Conservation (phyloP, 2,329 filamentous ascomycete species). For the Ceratocystis alfenasii region DNA sequence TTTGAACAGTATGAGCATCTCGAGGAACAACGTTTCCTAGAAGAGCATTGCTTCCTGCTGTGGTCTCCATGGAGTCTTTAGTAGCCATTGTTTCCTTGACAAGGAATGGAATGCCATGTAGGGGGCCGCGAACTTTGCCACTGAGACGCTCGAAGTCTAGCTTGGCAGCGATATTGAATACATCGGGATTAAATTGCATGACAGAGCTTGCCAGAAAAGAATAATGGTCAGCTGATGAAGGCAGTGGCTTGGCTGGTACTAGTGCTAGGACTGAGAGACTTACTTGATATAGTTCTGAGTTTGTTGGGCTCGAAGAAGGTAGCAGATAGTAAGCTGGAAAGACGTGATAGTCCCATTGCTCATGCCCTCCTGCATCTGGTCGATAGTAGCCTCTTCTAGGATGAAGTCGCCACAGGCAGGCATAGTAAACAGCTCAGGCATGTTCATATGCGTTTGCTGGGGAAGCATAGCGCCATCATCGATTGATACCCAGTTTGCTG, state of each 20-base stretch:
- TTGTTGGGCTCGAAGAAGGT: conserved; percentile 48
- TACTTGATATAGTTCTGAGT: conserved; percentile 54
- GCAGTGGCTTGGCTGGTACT: neutral
- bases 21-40: conserved; percentile 53
- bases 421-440: conserved; percentile 47
- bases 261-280: conserved; percentile 22
- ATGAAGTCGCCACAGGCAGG: conserved; percentile 45
- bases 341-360: conserved; percentile 42
- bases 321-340: conserved; percentile 49
- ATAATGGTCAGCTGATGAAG: neutral
- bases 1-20: conserved; percentile 53
- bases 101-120: conserved; percentile 65
- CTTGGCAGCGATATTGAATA: conserved; percentile 45
- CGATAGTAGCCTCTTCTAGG: conserved; percentile 60
- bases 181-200: conserved; percentile 57
- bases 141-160: conserved; percentile 48
- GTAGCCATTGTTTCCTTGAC: conserved; percentile 64
- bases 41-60: conserved; percentile 56
- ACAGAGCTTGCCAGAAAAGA: conserved; percentile 36
- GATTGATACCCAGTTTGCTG: neutral
- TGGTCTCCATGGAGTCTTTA: conserved; percentile 61
- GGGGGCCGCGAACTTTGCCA: conserved; percentile 47
- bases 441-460: conserved; percentile 30
- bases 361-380: conserved; percentile 52
- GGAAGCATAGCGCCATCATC: conserved; percentile 27